Conservation (phyloP, 306 rosid genomes). For the Inga leiocalycina region DNA sequence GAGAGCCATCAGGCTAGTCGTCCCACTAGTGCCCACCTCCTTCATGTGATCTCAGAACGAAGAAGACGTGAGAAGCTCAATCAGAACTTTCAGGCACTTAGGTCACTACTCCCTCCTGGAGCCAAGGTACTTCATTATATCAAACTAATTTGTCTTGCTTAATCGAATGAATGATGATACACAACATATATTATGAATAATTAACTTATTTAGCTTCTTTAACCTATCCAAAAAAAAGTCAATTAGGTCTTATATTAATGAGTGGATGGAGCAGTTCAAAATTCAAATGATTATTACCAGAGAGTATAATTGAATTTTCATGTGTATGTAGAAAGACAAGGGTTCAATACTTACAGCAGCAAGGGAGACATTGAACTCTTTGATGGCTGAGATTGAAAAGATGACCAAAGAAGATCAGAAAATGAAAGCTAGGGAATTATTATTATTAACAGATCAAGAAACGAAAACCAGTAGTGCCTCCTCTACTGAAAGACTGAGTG, state of each 20-base stretch:
- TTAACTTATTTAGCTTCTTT: too few species aligned
- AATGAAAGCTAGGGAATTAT: slow-evolving; percentile 26
- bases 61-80: slow-evolving; percentile 84
- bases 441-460: slow-evolving; percentile 6
- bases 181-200: too few species aligned
- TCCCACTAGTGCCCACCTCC: slow-evolving; percentile 60
- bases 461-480: not conserved
- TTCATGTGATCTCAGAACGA: slow-evolving; percentile 82
- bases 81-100: slow-evolving; percentile 73
- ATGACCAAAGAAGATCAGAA: slow-evolving; percentile 59
- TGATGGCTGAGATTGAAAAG: slow-evolving; percentile 58
- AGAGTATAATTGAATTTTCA: not conserved
- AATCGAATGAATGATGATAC: too few species aligned
- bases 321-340: slow-evolving; percentile 71
- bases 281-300: not conserved
- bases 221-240: too few species aligned
- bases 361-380: slow-evolving; percentile 60
- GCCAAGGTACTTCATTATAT: slow-evolving; percentile 48
- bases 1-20: slow-evolving; percentile 44
- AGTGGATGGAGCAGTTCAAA: too few species aligned
- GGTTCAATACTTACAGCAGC: slow-evolving; percentile 73
- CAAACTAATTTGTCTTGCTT: too few species aligned
- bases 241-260: too few species aligned
- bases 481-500: not conserved
- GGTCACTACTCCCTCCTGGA: slow-evolving; percentile 74